Base-by-base conservation (phyloP, 176 grass and related monocot genomes). In the Carex littledalei region DNA sequence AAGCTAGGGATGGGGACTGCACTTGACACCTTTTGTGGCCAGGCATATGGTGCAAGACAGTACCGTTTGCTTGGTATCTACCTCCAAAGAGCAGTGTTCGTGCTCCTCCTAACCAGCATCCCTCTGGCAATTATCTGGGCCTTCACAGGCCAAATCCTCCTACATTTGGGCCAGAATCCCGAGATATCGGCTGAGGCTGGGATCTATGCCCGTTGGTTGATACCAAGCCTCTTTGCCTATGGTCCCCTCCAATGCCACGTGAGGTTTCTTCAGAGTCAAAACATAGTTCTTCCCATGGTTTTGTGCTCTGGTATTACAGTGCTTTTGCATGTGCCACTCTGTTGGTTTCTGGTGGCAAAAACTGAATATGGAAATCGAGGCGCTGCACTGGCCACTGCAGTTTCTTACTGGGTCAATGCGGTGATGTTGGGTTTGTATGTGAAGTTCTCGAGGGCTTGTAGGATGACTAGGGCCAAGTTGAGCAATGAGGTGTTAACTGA, bases 251-350 rank as follows among this genome's bases (percentile, higher is more conserved):
- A 92, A 86, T 98, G 92, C 83, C 87, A 93, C 49, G 90, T 90
- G 64, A 98, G 87, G 85, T 98, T 98, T 79, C 92, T 98, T 69
- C 95, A 94, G 52, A 84, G 89, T 67, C 95, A 98, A 83, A 98
- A 90, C 63, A 89, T 88, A 66, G 86, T 98, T 32, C 49, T 78
- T 62, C 90, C 90, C 17, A 87, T 98, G 89, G 84, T 94, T 39
- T 63, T 91, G 81, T 93, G 82, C 67, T 98, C 95, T 59, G 89
- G 87, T 1, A 22, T 90, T 54, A 98, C 92, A n/a, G 45, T 92
- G 85, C 2, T 90, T 37, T 29, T 94, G 64, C 95, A 98, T 21
- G 57, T 92, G 65, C 13, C 90, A 7, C 50, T 94, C 6, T 94
- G 95, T 78, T 93, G 91, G 92, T 15, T 94, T 81, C 82, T 98